These are phyloP conservation scores for Bipolaris zeicola DNA, from an alignment of 2,329 filamentous ascomycete genomes.

Conservation along the genomic window DNA sequence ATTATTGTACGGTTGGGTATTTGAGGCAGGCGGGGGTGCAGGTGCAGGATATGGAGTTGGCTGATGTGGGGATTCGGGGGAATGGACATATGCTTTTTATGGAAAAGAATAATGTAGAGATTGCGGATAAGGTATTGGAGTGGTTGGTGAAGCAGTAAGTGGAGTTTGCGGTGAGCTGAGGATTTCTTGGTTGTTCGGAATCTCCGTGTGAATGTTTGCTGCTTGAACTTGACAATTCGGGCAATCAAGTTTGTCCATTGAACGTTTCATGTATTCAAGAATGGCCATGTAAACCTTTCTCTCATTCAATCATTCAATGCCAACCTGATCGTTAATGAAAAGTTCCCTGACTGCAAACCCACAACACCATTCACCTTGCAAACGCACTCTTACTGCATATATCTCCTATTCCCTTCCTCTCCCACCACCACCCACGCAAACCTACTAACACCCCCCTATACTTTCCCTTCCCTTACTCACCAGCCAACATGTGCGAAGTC, in stretches of 20 bases:
- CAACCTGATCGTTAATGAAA: background rate
- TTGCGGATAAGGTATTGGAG: background rate
- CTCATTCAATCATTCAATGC: background rate
- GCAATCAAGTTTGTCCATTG: no score
- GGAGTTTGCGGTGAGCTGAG: no score
- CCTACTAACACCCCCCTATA: background rate
- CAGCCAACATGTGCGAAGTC: background rate
- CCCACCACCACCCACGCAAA: background rate
- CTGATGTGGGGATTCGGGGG: constrained; percentile 67
- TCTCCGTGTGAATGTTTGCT: no score
- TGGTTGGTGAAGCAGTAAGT: constrained; percentile 5
- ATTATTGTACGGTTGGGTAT: constrained; percentile 61
- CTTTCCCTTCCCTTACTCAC: background rate
- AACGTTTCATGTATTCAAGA: no score
- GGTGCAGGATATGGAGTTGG: constrained; percentile 38
- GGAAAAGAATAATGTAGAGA: constrained; percentile 39
- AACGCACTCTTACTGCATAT: background rate
- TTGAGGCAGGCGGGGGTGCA: constrained; percentile 52
- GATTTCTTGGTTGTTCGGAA: no score
- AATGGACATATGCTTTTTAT: constrained; percentile 52
- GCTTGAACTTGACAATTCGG: no score
- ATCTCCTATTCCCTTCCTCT: background rate
- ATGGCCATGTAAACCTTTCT: no score
- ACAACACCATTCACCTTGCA: background rate
- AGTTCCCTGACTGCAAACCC: background rate